Evolutionary conservation across 106 monocot genomes (phyloP), one percentile per base, ranked within the genome.

Genomic region (Apostasia shenzhenica): DNA sequence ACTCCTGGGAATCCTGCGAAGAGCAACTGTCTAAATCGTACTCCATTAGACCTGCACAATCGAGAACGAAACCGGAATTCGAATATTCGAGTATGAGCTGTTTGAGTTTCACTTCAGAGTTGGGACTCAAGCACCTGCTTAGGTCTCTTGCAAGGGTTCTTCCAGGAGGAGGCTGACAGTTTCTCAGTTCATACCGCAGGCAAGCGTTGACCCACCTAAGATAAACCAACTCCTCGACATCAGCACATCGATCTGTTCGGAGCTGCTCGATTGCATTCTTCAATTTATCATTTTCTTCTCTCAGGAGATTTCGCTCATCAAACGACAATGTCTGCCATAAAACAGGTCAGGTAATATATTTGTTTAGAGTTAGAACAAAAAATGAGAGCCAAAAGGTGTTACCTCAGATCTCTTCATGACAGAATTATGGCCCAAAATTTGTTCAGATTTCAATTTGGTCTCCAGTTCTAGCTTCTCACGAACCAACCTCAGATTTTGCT

Each of bases 161-260:
- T 45, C 79, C 82, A 49, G 60, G 62, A 56, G 75, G 42, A 8
- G 77, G 70, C 54, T 86, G 75, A 64, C 63, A 77, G 44, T 83
- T 78, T 45, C 76, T 78, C 45, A 88, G 59, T 58, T 94, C 94
- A 58, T 94, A 78, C 53, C 94, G 70, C 48, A 94, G 67, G 80
- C 94, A 91, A 51, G 94, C 94, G 72, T 94, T 91, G 57, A 94
- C 54, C 94, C 94, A 88, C 66, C 78, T 79, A 41, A 94, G 91
- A 59, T 94, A 91, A 8, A 94, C 88, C 38, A 94, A 55, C 60
- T 94, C 91, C 68, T 91, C 91, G 2, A 91, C 73, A 41, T 88
- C 83, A n/a, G 76, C 58, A 56, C 63, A 94, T 2, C 73, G 82
- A 65, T 88, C 80, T 6, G 55, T 80, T 66, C 67, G 82, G 8